These are phyloP conservation scores for Lactarius pseudohatsudake DNA, from an alignment of 768 basidiomycete genomes.

Conservation along the genomic window DNA sequence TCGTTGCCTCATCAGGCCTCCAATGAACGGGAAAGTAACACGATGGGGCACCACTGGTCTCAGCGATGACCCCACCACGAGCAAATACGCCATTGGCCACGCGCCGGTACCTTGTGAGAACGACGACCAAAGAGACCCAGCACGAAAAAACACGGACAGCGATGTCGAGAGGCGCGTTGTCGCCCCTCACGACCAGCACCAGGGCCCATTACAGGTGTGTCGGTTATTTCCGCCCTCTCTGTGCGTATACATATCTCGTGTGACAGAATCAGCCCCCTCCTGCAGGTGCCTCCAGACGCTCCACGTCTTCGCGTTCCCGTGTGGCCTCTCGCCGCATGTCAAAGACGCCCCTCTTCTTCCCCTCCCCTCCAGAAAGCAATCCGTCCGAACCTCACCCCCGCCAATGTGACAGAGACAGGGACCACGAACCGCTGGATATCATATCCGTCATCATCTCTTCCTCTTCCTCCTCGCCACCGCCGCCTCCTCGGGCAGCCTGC, in stretches of 20 bases:
- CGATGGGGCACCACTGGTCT: too few species aligned
- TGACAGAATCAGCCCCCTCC: background rate
- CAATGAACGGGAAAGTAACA: too few species aligned
- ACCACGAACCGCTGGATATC: background rate
- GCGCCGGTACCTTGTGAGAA: background rate
- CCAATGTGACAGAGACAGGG: background rate
- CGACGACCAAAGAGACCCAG: background rate
- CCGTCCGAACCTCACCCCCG: background rate
- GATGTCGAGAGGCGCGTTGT: background rate
- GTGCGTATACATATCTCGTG: conserved; percentile 4
- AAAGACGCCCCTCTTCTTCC: conserved; percentile 15
- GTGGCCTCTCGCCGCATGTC: background rate
- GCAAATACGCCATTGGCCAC: too few species aligned
- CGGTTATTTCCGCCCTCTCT: background rate
- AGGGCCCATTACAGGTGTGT: conserved; percentile 9
- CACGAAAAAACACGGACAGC: background rate
- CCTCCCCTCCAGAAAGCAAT: background rate
- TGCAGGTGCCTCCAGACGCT: too few species aligned
- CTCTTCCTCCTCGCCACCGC: background rate
- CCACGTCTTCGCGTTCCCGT: background rate
- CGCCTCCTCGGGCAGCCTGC: background rate
- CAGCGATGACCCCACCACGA: background rate
- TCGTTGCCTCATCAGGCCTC: background rate
- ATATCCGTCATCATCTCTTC: conserved; percentile 14
- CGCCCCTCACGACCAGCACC: too few species aligned